These are phyloP conservation scores for Solanum bukasovii DNA, from an alignment of 257 asterid species.

Conservation along the genomic window DNA sequence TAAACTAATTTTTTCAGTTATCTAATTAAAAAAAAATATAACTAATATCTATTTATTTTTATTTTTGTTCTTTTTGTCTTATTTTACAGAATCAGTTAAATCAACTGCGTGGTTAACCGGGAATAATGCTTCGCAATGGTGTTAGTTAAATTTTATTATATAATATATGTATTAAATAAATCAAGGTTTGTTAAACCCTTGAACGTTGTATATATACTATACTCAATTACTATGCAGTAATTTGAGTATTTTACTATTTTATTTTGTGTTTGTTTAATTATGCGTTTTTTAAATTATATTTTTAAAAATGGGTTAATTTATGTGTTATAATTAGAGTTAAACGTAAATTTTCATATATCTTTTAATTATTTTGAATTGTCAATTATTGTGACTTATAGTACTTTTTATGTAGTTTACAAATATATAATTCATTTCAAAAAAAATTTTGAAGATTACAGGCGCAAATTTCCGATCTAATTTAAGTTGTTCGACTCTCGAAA, in stretches of 20 bases:
- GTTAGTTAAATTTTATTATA: background rate
- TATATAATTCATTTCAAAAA: too few relatives aligned
- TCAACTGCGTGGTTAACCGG: background rate
- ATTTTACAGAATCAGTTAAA: background rate
- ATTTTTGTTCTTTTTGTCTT: background rate
- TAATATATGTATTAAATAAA: background rate
- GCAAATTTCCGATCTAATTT: rapidly evolving
- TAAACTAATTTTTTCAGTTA: background rate
- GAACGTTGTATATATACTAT: background rate
- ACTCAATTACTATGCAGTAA: background rate
- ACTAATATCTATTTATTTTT: background rate
- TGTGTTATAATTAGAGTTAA: too few relatives aligned
- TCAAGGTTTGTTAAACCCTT: background rate
- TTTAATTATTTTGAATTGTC: too few relatives aligned
- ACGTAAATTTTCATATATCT: too few relatives aligned
- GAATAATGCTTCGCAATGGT: background rate
- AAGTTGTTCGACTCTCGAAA: too few relatives aligned
- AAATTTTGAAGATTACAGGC: too few relatives aligned
- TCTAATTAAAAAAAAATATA: background rate
- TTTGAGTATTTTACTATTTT: background rate
- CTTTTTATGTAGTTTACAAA: too few relatives aligned
- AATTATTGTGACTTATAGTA: too few relatives aligned
- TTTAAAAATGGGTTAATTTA: background rate
- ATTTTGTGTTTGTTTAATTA: background rate
- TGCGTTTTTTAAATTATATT: background rate